A percentile compares a stretch with the other conserved stretches of the same genome.
Conservation (phyloP, 805 yeast genomes). For the Kazachstania martiniae region DNA sequence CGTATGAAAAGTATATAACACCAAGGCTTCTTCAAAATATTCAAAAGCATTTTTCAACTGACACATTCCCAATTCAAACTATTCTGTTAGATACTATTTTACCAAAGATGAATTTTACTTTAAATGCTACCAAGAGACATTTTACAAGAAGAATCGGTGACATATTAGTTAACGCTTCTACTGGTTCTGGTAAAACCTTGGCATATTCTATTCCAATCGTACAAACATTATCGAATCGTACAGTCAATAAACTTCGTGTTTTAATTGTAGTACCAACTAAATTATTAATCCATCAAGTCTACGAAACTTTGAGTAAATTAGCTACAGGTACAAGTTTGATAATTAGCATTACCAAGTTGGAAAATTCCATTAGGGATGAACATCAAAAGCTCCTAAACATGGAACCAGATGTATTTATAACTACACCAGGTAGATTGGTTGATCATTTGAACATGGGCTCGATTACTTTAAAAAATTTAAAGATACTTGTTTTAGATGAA, state of each 20-base stretch:
- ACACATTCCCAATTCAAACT: conserved; percentile 28
- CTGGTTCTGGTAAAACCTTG: conserved; percentile 93
- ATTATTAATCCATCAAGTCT: conserved; percentile 77
- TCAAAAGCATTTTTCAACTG: conserved; percentile 13
- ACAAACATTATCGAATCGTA: conserved; percentile 49
- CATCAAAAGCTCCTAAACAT: conserved; percentile 34
- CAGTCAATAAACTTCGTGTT: conserved; percentile 65
- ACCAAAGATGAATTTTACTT: conserved; percentile 17
- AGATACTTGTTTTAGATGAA: conserved; percentile 65
- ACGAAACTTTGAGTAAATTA: conserved; percentile 46
- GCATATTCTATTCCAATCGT: conserved; percentile 81
- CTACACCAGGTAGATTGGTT: conserved; percentile 77
- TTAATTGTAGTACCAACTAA: conserved; percentile 82
- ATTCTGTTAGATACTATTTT: conserved; percentile 18
- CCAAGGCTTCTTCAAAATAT: conserved; percentile 28
- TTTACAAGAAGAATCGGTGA: conserved; percentile 58
- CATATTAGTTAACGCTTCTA: conserved; percentile 80
- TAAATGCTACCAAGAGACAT: conserved; percentile 22
- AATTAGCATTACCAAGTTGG: conserved; percentile 44
- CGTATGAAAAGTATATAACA: conserved; percentile 11
- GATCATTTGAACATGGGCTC: conserved; percentile 45
- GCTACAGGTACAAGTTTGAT: conserved; percentile 54
- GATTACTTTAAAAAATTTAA: conserved; percentile 40
- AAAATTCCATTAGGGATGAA: conserved; percentile 55
- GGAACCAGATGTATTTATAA: conserved; percentile 56